phyloP scores from a whole-genome alignment of 305 asterid species.

The Salvia sclarea region DNA sequence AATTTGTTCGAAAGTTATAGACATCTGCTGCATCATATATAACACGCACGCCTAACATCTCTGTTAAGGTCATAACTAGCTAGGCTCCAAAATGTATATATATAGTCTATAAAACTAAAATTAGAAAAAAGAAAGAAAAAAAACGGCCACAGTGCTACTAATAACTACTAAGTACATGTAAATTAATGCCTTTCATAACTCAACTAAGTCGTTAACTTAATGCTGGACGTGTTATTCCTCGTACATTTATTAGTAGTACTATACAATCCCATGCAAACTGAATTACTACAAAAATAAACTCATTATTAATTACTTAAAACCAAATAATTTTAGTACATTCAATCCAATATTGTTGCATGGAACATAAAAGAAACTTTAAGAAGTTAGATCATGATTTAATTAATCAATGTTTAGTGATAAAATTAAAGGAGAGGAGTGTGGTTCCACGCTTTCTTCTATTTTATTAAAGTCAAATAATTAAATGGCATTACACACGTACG shows the following conservation, averaged over 20 bases:
- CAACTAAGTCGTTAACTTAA: neutral
- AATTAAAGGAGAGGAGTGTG: neutral
- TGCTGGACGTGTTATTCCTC: conserved; percentile 16
- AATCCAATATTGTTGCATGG: neutral
- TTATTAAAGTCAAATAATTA: neutral
- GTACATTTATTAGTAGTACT: conserved; percentile 11
- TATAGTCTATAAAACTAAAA: neutral
- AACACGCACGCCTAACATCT: too few species aligned
- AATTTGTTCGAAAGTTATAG: too few species aligned
- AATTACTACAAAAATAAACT: neutral
- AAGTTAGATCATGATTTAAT: too few species aligned
- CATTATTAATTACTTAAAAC: neutral
- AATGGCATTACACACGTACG: conserved; percentile 24
- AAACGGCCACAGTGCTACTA: neutral
- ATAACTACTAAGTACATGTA: neutral
- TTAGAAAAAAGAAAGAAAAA: neutral
- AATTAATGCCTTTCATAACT: neutral
- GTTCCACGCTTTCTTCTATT: neutral
- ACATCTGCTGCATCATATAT: too few species aligned
- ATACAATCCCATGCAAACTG: neutral
- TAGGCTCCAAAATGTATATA: neutral
- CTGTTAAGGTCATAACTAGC: neutral
- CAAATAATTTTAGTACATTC: neutral
- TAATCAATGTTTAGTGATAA: neutral
- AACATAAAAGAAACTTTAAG: too few species aligned